Conservation (phyloP, 345 rosid genomes). For the Chamaenerion angustifolium region DNA sequence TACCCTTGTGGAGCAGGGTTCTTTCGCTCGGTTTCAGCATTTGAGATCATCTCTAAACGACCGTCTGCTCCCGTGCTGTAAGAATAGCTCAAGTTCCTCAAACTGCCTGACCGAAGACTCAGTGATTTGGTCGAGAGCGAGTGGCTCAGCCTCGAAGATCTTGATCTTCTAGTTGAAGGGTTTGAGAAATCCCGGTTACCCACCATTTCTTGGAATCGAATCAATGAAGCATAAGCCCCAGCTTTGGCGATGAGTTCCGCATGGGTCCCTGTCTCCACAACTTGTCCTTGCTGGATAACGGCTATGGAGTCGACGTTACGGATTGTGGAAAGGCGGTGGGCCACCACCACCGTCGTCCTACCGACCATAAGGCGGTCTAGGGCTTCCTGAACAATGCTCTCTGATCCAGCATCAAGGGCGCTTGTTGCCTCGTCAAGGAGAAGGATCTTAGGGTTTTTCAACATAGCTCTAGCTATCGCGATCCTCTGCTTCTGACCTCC, state of each 20-base stretch:
- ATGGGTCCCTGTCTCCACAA: constrained; percentile 92
- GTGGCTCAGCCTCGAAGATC: constrained; percentile 79
- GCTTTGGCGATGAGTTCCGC: constrained; percentile 76
- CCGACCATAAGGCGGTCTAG: constrained; percentile 96
- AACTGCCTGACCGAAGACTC: constrained; percentile 90
- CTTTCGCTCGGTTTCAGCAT: constrained; percentile 86
- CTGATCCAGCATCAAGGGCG: constrained; percentile 96
- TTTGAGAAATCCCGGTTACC: constrained; percentile 77
- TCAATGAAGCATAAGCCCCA: constrained; percentile 82
- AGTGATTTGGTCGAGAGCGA: constrained; percentile 88
- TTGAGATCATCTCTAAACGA: constrained; percentile 90
- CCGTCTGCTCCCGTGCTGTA: constrained; percentile 98
- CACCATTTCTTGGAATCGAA: constrained; percentile 91
- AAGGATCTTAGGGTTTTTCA: constrained; percentile 86
- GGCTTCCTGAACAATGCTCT: constrained; percentile 97
- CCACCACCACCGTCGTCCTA: constrained; percentile 91
- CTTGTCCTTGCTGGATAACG: constrained; percentile 92
- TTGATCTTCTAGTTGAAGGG: constrained; percentile 70
- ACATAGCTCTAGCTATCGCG: constrained; percentile 97
- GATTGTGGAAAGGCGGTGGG: constrained; percentile 94
- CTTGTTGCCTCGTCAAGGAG: constrained; percentile 99
- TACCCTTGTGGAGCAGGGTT: constrained; percentile 80
- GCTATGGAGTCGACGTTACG: constrained; percentile 89
- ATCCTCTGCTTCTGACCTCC: constrained; percentile 99
- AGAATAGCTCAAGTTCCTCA: constrained; percentile 90